A percentile compares a stretch with the other conserved stretches of the same genome.
These are phyloP conservation scores for Ascodesmis nigricans DNA, from an alignment of 495 filamentous ascomycete species.

Conservation along the genomic window DNA sequence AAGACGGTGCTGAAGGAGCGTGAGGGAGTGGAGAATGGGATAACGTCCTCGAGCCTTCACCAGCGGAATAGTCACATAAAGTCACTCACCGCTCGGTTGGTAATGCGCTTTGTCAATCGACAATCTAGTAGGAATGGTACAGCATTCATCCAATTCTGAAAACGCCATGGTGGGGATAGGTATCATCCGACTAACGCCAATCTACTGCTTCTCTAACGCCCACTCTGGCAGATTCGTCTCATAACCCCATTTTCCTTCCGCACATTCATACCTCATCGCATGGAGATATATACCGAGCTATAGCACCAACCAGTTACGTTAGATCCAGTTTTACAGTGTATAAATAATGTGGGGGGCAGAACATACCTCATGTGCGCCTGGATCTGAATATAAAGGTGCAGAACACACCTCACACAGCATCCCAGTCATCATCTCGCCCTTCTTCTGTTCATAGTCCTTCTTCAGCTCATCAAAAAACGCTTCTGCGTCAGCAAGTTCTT, in stretches of 20 bases:
- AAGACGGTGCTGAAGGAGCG: too few relatives aligned
- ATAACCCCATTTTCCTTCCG: constrained; percentile 63
- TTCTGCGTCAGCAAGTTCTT: constrained; percentile 70
- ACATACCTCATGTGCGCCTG: constrained; percentile 47
- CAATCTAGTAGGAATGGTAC: too few relatives aligned
- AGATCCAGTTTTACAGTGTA: not conserved
- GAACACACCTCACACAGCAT: constrained; percentile 56
- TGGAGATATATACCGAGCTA: constrained; percentile 74
- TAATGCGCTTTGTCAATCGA: too few relatives aligned
- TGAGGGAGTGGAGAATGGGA: too few relatives aligned
- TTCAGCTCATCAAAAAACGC: constrained; percentile 88
- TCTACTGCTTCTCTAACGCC: constrained; percentile 33
- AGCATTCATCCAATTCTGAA: too few relatives aligned
- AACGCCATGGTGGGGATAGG: too few relatives aligned
- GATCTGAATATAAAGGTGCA: constrained; percentile 80
- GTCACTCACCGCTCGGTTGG: too few relatives aligned
- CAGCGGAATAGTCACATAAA: too few relatives aligned
- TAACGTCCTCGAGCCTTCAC: too few relatives aligned
- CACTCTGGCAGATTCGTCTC: constrained; percentile 63
- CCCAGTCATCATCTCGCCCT: constrained; percentile 83
- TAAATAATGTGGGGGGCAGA: not conserved
- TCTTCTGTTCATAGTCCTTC: constrained; percentile 50
- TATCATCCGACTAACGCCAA: too few relatives aligned
- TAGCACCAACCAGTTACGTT: not conserved
- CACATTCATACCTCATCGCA: constrained; percentile 67